Percentiles rank a stretch among this genome's conserved stretches.
Evolutionary conservation across 2,329 filamentous ascomycete species (phyloP).

Genomic region (Stemphylium beticola): DNA sequence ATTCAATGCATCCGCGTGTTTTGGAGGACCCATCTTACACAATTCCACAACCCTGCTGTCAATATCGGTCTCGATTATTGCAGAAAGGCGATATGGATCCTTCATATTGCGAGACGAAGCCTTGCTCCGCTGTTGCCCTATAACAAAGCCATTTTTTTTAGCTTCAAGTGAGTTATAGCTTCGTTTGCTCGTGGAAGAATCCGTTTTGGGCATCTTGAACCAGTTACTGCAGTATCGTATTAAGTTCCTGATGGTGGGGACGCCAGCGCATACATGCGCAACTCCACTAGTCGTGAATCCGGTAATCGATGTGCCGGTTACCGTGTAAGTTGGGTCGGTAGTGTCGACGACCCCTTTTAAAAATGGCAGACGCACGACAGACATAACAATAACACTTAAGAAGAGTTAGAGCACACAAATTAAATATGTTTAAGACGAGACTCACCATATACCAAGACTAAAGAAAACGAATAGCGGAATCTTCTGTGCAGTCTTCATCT

Average conservation of each 20-base stretch:
- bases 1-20: too few relatives aligned
- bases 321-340: constrained; percentile 7
- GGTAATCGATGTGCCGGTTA: constrained; percentile 3
- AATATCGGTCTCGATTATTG: too few relatives aligned
- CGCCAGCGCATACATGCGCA: constrained; percentile 5
- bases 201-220: not conserved
- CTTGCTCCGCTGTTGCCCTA: too few relatives aligned
- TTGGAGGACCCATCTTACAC: too few relatives aligned
- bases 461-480: constrained; percentile 3
- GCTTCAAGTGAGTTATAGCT: constrained; percentile 4
- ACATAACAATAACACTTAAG: not conserved
- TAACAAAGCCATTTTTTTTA: not conserved
- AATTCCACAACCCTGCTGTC: too few relatives aligned
- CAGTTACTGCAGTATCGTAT: constrained; percentile 1
- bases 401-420: not conserved
- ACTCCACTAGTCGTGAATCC: constrained; percentile 1
- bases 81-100: too few relatives aligned
- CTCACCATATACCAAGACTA: constrained; percentile 2
- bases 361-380: constrained; percentile 3
- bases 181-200: not conserved
- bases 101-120: too few relatives aligned
- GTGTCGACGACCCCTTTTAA: constrained; percentile 4
- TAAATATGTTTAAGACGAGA: not conserved
- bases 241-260: constrained; percentile 1
- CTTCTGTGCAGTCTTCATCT: constrained; percentile 7